These are phyloP conservation scores for Candida gigantensis DNA, from an alignment of 1,139 yeast species.

Conservation along the genomic window DNA sequence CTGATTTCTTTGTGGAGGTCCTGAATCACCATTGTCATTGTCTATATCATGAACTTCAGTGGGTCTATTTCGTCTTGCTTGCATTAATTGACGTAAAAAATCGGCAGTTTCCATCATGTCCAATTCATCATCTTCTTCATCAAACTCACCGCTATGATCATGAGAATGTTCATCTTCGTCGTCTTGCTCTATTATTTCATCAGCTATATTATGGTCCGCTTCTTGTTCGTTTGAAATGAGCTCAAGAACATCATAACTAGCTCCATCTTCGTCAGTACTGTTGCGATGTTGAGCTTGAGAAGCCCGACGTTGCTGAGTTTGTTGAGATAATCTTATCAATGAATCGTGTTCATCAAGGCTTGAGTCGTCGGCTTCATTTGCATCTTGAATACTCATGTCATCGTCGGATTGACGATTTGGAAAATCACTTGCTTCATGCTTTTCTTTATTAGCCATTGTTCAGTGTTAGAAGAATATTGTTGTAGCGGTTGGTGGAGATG, in stretches of 20 bases:
- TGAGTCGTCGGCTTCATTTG: conserved; percentile 5
- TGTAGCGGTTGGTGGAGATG: too few species aligned
- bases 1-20: too few species aligned
- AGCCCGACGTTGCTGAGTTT: conserved; percentile 18
- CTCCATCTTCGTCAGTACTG: conserved; percentile 7
- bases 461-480: too few species aligned
- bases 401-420: conserved; percentile 3
- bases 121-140: conserved; percentile 22
- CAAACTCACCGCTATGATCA: conserved; percentile 16
- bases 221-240: conserved; percentile 7
- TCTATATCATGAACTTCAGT: conserved; percentile 18
- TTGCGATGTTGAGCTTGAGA: conserved; percentile 3
- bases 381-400: conserved; percentile 7
- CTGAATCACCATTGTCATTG: conserved; percentile 14
- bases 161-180: conserved; percentile 15
- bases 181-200: conserved; percentile 11
- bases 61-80: conserved; percentile 17
- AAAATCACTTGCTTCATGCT: conserved; percentile 1
- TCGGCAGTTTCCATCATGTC: conserved; percentile 28
- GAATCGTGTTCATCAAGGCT: conserved; percentile 19
- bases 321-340: conserved; percentile 24
- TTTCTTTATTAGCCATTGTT: conserved; percentile 4
- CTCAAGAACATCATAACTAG: conserved; percentile 6
- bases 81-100: conserved; percentile 25
- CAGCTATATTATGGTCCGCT: conserved; percentile 7